Evolutionary conservation across 2,329 filamentous ascomycete genomes (phyloP), one percentile per base, ranked within the genome.

Genomic region (Hypoxylon rubiginosum): DNA sequence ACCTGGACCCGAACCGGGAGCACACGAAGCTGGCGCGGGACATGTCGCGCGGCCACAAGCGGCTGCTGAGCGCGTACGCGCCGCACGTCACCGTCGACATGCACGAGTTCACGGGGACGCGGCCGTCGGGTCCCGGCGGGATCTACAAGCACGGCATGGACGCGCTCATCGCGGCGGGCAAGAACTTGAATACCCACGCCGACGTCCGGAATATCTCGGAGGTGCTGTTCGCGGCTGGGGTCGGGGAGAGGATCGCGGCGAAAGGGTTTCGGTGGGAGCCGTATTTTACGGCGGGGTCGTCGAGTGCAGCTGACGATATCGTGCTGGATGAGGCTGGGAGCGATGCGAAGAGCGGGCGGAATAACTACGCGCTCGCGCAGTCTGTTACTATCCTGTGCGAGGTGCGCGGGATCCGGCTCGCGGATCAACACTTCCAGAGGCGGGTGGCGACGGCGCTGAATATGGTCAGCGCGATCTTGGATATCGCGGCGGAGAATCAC

Each of bases 1-100:
- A 75, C 58, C 57, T 75, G 1, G 73, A 75, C 28, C 73, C 73
- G 3, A 75, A 75, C 45, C 70, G 73, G 2, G 73, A 75, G 15
- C 73, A 74, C 46, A 75, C 73, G 43, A 78, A 78, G 64, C 73
- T 78, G 3, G 70, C 69, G 28, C 72, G 75, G 4, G 66, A 56
- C 21, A 76, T 77, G 51, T 74, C 75, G 1, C 66, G 75, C 10
- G 71, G 73, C 7, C 75, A 77, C 62, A 77, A 77, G 66, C 66
- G 66, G 17, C 48, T 73, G 3, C 67, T 78, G 32, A 75, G 72
- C 64, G 67, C 72, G 9, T 77, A 73, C 57, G 62, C 69, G 11
- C 76, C 76, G 9, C 76, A 78, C 52, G 62, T 78, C 46, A 66
- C 72, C 3, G 72, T 76, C n/a, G 76, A 78, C 55, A 73, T 77